Conservation (phyloP, 345 rosid genomes). For the Carallia brachiata region DNA sequence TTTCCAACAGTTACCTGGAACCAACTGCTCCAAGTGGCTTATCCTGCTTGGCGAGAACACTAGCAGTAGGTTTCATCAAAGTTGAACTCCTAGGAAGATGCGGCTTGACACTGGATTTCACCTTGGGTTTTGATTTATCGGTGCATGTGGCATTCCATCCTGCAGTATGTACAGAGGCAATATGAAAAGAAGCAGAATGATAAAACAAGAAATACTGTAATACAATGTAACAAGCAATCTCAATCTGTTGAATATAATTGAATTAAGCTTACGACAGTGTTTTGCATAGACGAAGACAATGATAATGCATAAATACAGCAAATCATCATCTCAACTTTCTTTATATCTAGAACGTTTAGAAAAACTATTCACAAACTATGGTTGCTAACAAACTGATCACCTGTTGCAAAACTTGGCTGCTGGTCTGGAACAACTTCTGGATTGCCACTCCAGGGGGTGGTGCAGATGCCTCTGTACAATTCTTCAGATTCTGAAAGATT, state of each 20-base stretch:
- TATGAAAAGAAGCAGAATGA: constrained; percentile 3
- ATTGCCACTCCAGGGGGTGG: constrained; percentile 25
- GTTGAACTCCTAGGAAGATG: constrained; percentile 68
- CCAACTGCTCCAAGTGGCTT: constrained; percentile 28
- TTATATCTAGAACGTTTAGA: neutral
- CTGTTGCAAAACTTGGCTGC: constrained; percentile 34
- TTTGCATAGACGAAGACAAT: neutral
- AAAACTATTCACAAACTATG: neutral
- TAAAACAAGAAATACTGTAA: neutral
- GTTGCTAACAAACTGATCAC: constrained; percentile 24
- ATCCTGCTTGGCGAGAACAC: constrained; percentile 80
- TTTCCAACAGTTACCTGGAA: constrained; percentile 50
- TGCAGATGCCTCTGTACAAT: constrained; percentile 29
- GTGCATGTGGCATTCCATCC: constrained; percentile 40
- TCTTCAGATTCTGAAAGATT: constrained; percentile 30
- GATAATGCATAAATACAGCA: neutral
- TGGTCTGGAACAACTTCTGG: constrained; percentile 30
- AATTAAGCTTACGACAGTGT: neutral
- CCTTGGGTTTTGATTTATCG: constrained; percentile 38
- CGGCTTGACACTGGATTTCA: constrained; percentile 40
- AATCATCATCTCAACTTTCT: constrained; percentile 3
- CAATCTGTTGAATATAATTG: neutral
- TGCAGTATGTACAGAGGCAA: constrained; percentile 20
- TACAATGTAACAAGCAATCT: constrained; percentile 5
- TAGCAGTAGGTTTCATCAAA: constrained; percentile 92